Evolutionary conservation across 108 stramenopile species (phyloP), one percentile per base, ranked within the genome.

Genomic region (Pseudonitzschia multiseries): DNA sequence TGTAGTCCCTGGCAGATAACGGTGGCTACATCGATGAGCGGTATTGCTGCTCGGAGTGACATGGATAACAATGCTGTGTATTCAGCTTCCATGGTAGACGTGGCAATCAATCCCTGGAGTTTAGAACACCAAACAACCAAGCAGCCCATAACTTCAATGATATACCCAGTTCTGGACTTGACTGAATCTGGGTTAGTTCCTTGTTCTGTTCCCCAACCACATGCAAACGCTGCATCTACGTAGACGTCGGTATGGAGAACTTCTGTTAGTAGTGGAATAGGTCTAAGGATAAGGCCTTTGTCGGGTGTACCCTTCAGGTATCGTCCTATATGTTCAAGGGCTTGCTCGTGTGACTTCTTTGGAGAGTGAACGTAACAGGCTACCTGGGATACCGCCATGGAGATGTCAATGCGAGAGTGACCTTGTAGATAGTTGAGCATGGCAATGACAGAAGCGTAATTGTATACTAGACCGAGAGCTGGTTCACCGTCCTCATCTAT

Each of bases 371-470:
- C 78, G 64, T 66, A 83, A 15, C 85, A 20, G 28, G 77, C 72
- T 15, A 44, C 60, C 57, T 80, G 76, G 53, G 61, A 52, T 1
- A 83, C 82, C 2, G 82, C 79, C 57, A 71, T 83, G 1, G 77
- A 57, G 22, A 86, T 71, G 51, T 82, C 81, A 31, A 73, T 76
- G 8, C 84, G 33, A 43, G 81, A 68, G 52, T 85, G 76, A 1
- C 48, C 69, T 21, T 76, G 24, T 24, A 87, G 70, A 48, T 87
- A 87, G 53, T 83, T 36, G 64, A 87, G 48, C 81, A 81, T 79
- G 60, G 82, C 86, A 41, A 86, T 61, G 41, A 85, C 57, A 18
- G 76, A 74, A 2, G 62, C 51, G 63, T 83, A 80, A 24, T 36
- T 68, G 76, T 5, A 54, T 4, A n/a, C n/a, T n/a, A 5, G 4